Evolutionary conservation across 176 grass and related monocot species (phyloP).

Genomic region (Carex parvula): DNA sequence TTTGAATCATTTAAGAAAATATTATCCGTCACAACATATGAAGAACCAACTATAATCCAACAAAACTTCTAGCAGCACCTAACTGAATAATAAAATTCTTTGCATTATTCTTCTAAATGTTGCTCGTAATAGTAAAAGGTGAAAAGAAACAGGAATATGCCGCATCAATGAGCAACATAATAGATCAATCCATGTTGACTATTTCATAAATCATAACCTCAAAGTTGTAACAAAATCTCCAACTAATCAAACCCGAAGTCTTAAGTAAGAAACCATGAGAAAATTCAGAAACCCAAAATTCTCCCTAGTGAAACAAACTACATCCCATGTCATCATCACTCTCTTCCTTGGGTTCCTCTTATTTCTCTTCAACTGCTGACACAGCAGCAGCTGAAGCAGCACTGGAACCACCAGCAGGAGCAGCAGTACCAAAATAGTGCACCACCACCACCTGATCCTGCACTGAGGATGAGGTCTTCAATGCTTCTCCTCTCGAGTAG

Average conservation of each 20-base stretch:
- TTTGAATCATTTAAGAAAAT: background rate
- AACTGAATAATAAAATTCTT: background rate
- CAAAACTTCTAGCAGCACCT: background rate
- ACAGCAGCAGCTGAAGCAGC: slow-evolving; percentile 28
- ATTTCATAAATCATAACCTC: background rate
- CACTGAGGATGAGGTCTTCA: slow-evolving; percentile 68
- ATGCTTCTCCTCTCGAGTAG: slow-evolving; percentile 62
- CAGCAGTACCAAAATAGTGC: slow-evolving; percentile 32
- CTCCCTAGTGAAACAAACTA: slow-evolving; percentile 63
- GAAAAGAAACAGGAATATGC: background rate
- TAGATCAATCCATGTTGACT: background rate
- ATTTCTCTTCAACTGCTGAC: slow-evolving; percentile 57
- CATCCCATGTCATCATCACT: slow-evolving; percentile 84
- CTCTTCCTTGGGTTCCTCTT: slow-evolving; percentile 76
- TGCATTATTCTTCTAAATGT: background rate
- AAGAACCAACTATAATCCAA: background rate
- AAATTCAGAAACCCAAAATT: background rate
- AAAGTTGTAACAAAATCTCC: background rate
- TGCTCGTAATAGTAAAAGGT: background rate
- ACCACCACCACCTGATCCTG: slow-evolving; percentile 71
- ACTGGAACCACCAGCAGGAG: too few relatives aligned
- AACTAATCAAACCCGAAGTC: background rate
- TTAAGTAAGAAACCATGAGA: background rate
- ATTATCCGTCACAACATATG: background rate
- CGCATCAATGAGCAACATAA: background rate